phyloP scores from a whole-genome alignment of 768 basidiomycete species.

The Kwoniella dendrophila region DNA sequence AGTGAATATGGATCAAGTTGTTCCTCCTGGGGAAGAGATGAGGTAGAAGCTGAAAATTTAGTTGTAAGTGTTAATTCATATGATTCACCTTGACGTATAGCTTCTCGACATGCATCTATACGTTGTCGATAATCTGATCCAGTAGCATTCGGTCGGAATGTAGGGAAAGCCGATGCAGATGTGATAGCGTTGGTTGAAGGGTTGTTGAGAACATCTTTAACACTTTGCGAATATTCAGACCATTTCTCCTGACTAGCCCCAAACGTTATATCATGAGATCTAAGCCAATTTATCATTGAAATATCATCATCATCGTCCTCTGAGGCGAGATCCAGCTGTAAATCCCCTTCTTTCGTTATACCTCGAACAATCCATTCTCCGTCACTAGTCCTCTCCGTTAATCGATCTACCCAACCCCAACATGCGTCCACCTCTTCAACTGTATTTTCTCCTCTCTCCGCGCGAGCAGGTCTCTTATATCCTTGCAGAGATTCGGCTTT shows the following conservation, averaged over 20 bases:
- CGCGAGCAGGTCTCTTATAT: constrained; percentile 27
- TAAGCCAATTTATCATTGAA: constrained; percentile 40
- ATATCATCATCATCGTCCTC: constrained; percentile 3
- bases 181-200: neutral
- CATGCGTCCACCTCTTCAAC: constrained; percentile 44
- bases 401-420: constrained; percentile 49
- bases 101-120: constrained; percentile 72
- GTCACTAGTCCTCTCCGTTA: constrained; percentile 36
- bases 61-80: constrained; percentile 89
- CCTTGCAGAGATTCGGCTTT: constrained; percentile 54
- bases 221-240: constrained; percentile 11
- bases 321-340: neutral
- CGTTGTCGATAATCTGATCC: constrained; percentile 64
- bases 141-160: constrained; percentile 33
- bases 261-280: constrained; percentile 19
- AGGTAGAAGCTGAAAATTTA: constrained; percentile 40
- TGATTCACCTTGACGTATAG: constrained; percentile 78
- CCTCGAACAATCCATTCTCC: constrained; percentile 50
- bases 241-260: constrained; percentile 22
- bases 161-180: constrained; percentile 33
- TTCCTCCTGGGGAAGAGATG: too few relatives aligned
- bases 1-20: constrained; percentile 46
- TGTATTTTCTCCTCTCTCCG: neutral
- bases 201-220: neutral
- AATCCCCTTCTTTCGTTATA: constrained; percentile 18